Evolutionary conservation across 805 yeast species (phyloP).

Genomic region (Saturnispora diversa): DNA sequence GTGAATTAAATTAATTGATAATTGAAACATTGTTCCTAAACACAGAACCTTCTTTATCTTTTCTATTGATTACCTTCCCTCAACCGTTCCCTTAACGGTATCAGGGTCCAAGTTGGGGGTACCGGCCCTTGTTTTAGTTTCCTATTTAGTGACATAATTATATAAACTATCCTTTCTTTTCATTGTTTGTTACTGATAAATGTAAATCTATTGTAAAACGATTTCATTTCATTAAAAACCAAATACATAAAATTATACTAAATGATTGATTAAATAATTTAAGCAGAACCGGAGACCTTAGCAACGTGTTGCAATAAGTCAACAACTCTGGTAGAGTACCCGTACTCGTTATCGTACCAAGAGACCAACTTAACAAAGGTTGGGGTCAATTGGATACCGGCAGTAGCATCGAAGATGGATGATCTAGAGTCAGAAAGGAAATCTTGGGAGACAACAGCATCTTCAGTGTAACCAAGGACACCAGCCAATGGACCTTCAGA

Average conservation of each 20-base stretch:
- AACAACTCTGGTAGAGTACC: constrained; percentile 94
- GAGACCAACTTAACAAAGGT: constrained; percentile 85
- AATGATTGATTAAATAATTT: constrained; percentile 12
- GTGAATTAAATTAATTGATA: too few relatives aligned
- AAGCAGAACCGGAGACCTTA: constrained; percentile 36
- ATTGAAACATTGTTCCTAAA: too few relatives aligned
- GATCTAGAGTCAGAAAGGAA: constrained; percentile 79
- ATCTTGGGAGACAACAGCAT: constrained; percentile 85
- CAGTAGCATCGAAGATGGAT: constrained; percentile 84
- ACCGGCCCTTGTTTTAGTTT: too few relatives aligned
- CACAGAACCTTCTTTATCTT: too few relatives aligned
- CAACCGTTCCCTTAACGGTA: too few relatives aligned
- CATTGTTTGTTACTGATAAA: not conserved
- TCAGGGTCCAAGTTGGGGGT: too few relatives aligned
- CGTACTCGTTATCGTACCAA: constrained; percentile 95
- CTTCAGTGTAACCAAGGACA: constrained; percentile 83
- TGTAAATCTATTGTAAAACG: not conserved
- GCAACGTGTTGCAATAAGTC: constrained; percentile 82
- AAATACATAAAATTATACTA: constrained; percentile 24
- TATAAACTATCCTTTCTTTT: too few relatives aligned
- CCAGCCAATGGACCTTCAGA: constrained; percentile 74
- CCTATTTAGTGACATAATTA: too few relatives aligned
- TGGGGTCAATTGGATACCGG: constrained; percentile 82
- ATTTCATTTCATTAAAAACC: constrained; percentile 29
- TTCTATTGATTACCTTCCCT: too few relatives aligned